Percentiles rank a stretch among this genome's conserved stretches.
phyloP scores from a whole-genome alignment of 2,329 filamentous ascomycete genomes.

The Fusarium nisikadoi region DNA sequence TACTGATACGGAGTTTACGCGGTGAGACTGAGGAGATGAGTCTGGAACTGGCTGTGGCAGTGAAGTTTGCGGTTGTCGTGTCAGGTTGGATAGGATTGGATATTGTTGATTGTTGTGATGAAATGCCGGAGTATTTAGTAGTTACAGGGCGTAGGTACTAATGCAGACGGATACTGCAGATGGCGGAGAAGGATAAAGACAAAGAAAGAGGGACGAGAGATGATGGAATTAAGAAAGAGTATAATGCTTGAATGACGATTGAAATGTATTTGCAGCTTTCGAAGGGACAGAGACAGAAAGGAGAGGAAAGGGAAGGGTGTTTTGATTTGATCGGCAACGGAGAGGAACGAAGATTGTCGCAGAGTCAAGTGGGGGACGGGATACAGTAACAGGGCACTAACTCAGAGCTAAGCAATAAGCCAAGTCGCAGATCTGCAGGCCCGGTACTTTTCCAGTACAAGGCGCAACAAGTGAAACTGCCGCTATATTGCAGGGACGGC shows the following conservation, averaged over 20 bases:
- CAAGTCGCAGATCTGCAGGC: constrained; percentile 44
- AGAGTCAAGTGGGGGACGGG: constrained; percentile 13
- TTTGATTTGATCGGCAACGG: constrained; percentile 38
- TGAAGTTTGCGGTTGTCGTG: neutral
- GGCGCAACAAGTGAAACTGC: neutral
- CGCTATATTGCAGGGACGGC: constrained; percentile 1
- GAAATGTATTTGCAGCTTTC: constrained; percentile 18
- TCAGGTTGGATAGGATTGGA: constrained; percentile 9
- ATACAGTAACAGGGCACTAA: constrained; percentile 2
- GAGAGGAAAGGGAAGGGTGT: constrained; percentile 12
- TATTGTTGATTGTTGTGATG: constrained; percentile 25
- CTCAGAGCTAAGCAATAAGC: constrained; percentile 42
- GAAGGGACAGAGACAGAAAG: neutral
- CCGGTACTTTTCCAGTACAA: constrained; percentile 26
- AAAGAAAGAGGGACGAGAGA: neutral
- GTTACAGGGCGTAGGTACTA: neutral
- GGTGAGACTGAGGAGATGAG: constrained; percentile 32
- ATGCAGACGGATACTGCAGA: neutral
- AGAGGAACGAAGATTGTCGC: constrained; percentile 32
- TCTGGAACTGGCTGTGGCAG: constrained; percentile 13
- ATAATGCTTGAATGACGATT: constrained; percentile 17
- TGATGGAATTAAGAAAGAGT: constrained; percentile 5
- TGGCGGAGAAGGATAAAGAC: neutral
- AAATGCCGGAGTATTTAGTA: neutral
- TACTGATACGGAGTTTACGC: constrained; percentile 17